Conservation (phyloP, 2,329 filamentous ascomycete genomes). For the Lachnellula hyalina region DNA sequence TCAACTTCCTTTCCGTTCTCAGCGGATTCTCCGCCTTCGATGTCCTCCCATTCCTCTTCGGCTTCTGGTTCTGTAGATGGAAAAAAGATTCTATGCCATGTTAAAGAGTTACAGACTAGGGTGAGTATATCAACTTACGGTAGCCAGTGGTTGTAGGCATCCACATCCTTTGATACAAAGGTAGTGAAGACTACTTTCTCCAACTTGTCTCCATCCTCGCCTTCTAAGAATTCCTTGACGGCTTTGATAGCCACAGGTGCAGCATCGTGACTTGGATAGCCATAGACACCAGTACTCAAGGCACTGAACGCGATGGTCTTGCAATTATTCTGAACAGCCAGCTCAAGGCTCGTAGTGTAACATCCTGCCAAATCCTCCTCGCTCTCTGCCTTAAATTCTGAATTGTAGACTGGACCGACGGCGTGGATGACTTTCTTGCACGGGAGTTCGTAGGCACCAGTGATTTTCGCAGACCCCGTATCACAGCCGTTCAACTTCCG, state of each 20-base stretch:
- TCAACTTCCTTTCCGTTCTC: constrained; percentile 17
- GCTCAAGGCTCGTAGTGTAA: constrained; percentile 65
- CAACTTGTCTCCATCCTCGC: constrained; percentile 45
- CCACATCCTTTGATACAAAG: constrained; percentile 72
- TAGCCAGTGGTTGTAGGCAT: constrained; percentile 62
- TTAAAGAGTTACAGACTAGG: constrained; percentile 3
- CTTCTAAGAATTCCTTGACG: constrained; percentile 50
- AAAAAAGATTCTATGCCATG: constrained; percentile 39
- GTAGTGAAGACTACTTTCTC: constrained; percentile 79
- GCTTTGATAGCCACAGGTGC: constrained; percentile 63
- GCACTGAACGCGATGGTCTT: constrained; percentile 75
- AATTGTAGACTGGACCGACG: constrained; percentile 74
- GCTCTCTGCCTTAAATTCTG: constrained; percentile 35
- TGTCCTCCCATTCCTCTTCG: constrained; percentile 25
- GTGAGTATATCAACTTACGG: constrained; percentile 56
- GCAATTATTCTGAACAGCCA: constrained; percentile 64
- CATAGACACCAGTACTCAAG: constrained; percentile 85
- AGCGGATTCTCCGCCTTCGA: constrained; percentile 23
- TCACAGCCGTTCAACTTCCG: constrained; percentile 63
- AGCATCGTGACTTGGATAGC: constrained; percentile 72
- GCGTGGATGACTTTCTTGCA: constrained; percentile 80
- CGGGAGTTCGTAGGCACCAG: constrained; percentile 69
- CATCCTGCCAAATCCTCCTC: constrained; percentile 50
- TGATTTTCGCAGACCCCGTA: constrained; percentile 80
- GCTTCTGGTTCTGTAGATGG: constrained; percentile 36